Evolutionary conservation across 129 eudicot species (phyloP).

Genomic region (Pittosporum tobira): DNA sequence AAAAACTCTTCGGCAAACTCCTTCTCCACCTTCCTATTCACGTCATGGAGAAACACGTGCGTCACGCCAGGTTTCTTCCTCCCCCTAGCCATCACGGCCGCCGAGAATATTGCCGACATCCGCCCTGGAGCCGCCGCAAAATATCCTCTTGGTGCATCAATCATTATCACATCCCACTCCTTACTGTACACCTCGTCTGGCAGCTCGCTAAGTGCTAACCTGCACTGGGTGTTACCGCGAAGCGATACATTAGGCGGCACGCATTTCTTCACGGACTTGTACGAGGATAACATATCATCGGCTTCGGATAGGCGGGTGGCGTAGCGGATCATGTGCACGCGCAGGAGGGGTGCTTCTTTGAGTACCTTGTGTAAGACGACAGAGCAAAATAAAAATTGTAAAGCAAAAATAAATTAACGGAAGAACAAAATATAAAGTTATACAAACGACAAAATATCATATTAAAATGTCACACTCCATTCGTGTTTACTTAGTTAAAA

Average conservation of each 20-base stretch:
- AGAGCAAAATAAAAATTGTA: too few species aligned
- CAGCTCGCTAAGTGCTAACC: slow-evolving; percentile 31
- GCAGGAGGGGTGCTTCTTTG: slow-evolving; percentile 24
- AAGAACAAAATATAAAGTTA: too few species aligned
- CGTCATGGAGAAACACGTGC: slow-evolving; percentile 51
- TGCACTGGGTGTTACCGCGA: slow-evolving; percentile 31
- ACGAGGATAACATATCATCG: slow-evolving; percentile 24
- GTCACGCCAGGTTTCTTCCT: slow-evolving; percentile 28
- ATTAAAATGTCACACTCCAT: too few species aligned
- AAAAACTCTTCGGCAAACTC: slow-evolving; percentile 40
- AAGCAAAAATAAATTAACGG: too few species aligned
- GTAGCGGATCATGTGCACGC: slow-evolving; percentile 26
- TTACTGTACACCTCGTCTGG: slow-evolving; percentile 42
- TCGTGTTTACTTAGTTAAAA: too few species aligned
- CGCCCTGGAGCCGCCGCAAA: slow-evolving; percentile 54
- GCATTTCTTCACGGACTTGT: slow-evolving; percentile 26
- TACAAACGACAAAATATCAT: too few species aligned
- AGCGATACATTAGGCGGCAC: slow-evolving; percentile 20
- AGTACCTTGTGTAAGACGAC: too few species aligned
- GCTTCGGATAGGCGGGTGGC: slow-evolving; percentile 34
- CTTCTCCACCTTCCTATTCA: slow-evolving; percentile 47
- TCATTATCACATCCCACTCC: slow-evolving; percentile 54
- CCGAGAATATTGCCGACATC: slow-evolving; percentile 47
- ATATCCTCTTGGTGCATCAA: slow-evolving; percentile 51
- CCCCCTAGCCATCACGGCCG: slow-evolving; percentile 47